These are phyloP conservation scores for Leptodontidium sp. DNA, from an alignment of 2,329 filamentous ascomycete genomes.

Conservation along the genomic window DNA sequence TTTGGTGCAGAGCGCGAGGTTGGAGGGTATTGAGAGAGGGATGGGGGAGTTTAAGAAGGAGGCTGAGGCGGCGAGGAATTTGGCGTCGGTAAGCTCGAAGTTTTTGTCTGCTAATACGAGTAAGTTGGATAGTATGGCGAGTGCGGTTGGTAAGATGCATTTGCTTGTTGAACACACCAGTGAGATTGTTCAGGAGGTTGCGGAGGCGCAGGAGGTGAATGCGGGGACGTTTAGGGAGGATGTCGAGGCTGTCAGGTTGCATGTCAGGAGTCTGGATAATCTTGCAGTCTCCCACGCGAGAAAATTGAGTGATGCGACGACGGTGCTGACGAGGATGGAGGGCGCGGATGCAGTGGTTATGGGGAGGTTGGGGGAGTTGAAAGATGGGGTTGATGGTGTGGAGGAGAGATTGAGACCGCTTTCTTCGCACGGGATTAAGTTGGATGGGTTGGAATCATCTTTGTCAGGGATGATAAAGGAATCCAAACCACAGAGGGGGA, in stretches of 20 bases:
- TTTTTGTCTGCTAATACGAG: conserved; percentile 34
- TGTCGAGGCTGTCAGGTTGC: conserved; percentile 28
- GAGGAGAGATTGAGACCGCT: conserved; percentile 18
- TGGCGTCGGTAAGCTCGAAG: conserved; percentile 39
- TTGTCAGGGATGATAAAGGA: conserved; percentile 1
- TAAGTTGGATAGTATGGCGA: conserved; percentile 32
- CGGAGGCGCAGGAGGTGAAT: conserved; percentile 31
- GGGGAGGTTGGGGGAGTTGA: conserved; percentile 14
- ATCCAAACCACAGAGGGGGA: conserved; percentile 5
- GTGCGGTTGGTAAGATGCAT: conserved; percentile 32
- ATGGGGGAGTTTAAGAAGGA: conserved; percentile 34
- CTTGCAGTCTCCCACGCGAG: conserved; percentile 18
- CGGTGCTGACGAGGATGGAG: conserved; percentile 19
- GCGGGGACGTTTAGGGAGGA: conserved; percentile 30
- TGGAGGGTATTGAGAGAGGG: conserved; percentile 36
- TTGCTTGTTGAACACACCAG: conserved; percentile 31
- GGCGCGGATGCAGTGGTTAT: conserved; percentile 7
- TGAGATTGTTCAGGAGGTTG: conserved; percentile 28
- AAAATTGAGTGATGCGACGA: conserved; percentile 17
- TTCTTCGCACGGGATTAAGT: conserved; percentile 9
- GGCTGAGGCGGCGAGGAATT: conserved; percentile 31
- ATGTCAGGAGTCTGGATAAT: conserved; percentile 28
- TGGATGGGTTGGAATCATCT: conserved; percentile 18
- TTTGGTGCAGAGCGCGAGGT: conserved; percentile 26
- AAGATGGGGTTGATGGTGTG: conserved; percentile 11